These are phyloP conservation scores for Leccinum pallidistipes DNA, from an alignment of 1,284 basidiomycete species.

Conservation along the genomic window DNA sequence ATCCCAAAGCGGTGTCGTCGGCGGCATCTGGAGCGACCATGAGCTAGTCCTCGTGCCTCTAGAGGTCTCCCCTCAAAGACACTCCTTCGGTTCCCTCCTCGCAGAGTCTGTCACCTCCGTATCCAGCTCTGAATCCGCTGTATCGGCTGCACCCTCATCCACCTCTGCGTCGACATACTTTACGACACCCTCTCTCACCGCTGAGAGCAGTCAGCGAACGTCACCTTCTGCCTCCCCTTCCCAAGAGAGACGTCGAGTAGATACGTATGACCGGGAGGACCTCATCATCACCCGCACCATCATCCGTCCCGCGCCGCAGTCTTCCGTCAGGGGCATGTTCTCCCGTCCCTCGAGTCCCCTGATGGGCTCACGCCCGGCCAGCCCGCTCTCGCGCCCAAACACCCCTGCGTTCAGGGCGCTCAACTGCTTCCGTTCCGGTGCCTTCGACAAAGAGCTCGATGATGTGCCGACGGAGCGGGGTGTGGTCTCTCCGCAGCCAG, in stretches of 20 bases:
- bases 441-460: slow-evolving; percentile 26
- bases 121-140: slow-evolving; percentile 13
- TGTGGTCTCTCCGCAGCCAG: slow-evolving; percentile 17
- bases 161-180: slow-evolving; percentile 25
- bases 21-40: slow-evolving; percentile 35
- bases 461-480: slow-evolving; percentile 16
- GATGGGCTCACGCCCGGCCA: slow-evolving; percentile 22
- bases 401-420: slow-evolving; percentile 29
- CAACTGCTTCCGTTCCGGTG: slow-evolving; percentile 30
- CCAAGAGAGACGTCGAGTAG: slow-evolving; percentile 18
- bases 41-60: slow-evolving; percentile 34
- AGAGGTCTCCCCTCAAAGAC: slow-evolving; percentile 22
- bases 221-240: slow-evolving; percentile 7
- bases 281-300: slow-evolving; percentile 36
- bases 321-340: slow-evolving; percentile 22
- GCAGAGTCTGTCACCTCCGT: slow-evolving; percentile 19
- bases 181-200: slow-evolving; percentile 20
- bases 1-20: slow-evolving; percentile 21
- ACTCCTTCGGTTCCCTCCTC: slow-evolving; percentile 20
- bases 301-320: slow-evolving; percentile 25
- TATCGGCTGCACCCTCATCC: slow-evolving; percentile 8
- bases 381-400: slow-evolving; percentile 27
- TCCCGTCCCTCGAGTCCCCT: slow-evolving; percentile 25
- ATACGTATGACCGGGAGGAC: slow-evolving; percentile 30
- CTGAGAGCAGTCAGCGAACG: slow-evolving; percentile 8